Evolutionary conservation across 2,329 filamentous ascomycete genomes (phyloP).

Genomic region (Epichloe sp.): DNA sequence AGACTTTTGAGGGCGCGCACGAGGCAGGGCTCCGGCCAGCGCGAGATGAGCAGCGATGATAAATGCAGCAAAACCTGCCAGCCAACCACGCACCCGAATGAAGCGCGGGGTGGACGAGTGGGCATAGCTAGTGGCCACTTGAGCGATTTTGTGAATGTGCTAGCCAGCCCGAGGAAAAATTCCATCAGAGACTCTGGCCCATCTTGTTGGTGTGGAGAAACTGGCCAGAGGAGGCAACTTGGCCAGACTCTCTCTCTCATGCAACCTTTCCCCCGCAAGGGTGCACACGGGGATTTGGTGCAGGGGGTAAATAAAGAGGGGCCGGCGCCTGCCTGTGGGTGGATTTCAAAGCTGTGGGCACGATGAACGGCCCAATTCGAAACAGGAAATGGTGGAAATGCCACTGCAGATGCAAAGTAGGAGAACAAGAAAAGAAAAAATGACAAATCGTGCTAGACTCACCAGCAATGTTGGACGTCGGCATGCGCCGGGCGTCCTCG

Average conservation of each 20-base stretch:
- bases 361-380: too few relatives aligned
- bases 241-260: too few relatives aligned
- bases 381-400: too few relatives aligned
- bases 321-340: background rate
- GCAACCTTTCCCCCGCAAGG: too few relatives aligned
- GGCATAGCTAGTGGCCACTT: background rate
- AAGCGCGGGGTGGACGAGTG: background rate
- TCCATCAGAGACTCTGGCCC: too few relatives aligned
- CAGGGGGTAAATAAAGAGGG: background rate
- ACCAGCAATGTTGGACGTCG: background rate
- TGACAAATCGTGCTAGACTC: background rate
- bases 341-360: background rate
- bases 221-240: too few relatives aligned
- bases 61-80: background rate
- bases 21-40: constrained; percentile 4
- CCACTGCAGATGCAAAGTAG: background rate
- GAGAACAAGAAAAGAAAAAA: background rate
- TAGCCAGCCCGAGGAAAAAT: background rate
- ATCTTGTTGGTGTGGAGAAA: too few relatives aligned
- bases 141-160: background rate
- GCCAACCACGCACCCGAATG: background rate
- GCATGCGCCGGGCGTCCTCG: background rate
- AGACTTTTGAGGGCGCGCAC: background rate
- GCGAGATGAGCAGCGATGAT: too few relatives aligned
- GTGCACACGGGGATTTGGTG: too few relatives aligned